These are phyloP conservation scores for Globisporangium spinosum DNA, from an alignment of 352 stramenopile genomes.

Conservation along the genomic window DNA sequence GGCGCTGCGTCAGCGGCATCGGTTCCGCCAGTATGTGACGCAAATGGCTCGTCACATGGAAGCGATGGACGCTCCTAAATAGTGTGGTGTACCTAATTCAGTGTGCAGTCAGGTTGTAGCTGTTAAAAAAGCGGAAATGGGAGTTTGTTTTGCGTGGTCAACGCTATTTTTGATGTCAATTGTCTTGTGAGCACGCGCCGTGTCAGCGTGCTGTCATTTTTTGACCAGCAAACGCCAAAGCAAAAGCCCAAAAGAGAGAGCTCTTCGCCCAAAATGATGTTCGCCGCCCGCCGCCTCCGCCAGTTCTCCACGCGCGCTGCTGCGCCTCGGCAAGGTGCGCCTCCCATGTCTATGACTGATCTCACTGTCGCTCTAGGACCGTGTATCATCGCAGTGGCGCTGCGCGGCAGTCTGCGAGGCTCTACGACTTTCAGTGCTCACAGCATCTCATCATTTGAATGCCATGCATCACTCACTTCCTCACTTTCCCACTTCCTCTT, in stretches of 20 bases:
- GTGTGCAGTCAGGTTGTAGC: neutral
- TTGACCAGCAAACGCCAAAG: slow-evolving; percentile 12
- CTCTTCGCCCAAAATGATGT: slow-evolving; percentile 20
- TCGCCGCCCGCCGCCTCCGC: slow-evolving; percentile 32
- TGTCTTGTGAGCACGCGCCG: neutral
- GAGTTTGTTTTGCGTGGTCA: slow-evolving; percentile 3
- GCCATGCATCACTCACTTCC: slow-evolving; percentile 3
- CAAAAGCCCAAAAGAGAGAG: slow-evolving; percentile 1
- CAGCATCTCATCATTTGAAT: neutral
- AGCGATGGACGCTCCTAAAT: slow-evolving; percentile 4
- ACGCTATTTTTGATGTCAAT: neutral
- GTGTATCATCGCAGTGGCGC: too few relatives aligned
- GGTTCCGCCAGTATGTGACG: slow-evolving; percentile 53
- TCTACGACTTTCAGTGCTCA: neutral
- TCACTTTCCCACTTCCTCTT: neutral
- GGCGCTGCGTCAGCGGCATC: slow-evolving; percentile 41
- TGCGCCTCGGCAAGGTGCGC: slow-evolving; percentile 37
- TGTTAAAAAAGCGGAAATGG: slow-evolving; percentile 1
- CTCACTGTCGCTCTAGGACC: neutral
- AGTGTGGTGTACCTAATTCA: slow-evolving; percentile 2
- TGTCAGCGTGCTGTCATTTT: neutral
- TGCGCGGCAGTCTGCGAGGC: neutral
- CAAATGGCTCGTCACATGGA: slow-evolving; percentile 23
- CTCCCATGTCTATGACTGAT: neutral
- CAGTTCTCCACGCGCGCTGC: slow-evolving; percentile 34